A percentile compares a stretch with the other conserved stretches of the same genome.
Evolutionary conservation across 768 basidiomycete species (phyloP).

Genomic region (Hygrophorus pudorinus): DNA sequence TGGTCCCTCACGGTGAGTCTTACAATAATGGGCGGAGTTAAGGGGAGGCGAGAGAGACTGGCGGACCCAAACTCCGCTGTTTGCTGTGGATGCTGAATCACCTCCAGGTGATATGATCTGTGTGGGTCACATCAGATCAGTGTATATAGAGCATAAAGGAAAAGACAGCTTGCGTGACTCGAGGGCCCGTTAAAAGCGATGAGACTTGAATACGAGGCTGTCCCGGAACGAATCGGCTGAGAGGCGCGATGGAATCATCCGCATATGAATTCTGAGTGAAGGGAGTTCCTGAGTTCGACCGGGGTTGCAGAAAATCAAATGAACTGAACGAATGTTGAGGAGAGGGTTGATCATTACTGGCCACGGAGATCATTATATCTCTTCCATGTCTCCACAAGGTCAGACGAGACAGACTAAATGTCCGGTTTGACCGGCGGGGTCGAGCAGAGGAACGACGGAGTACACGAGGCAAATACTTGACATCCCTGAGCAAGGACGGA

Average conservation of each 20-base stretch:
- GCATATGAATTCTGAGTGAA: constrained; percentile 32
- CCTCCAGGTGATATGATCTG: constrained; percentile 71
- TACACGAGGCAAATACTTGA: constrained; percentile 1
- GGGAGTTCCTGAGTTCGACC: constrained; percentile 30
- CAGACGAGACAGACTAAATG: not conserved
- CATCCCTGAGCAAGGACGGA: not conserved
- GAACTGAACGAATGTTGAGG: constrained; percentile 35
- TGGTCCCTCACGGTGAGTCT: constrained; percentile 68
- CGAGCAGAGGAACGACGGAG: not conserved
- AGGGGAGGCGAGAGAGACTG: constrained; percentile 67
- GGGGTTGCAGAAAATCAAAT: constrained; percentile 26
- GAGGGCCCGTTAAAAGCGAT: constrained; percentile 45
- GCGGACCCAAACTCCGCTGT: constrained; percentile 76
- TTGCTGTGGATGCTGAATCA: constrained; percentile 75
- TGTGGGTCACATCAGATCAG: not conserved
- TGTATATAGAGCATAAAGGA: not conserved
- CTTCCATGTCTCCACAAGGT: not conserved
- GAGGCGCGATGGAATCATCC: constrained; percentile 21
- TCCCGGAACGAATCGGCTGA: constrained; percentile 25
- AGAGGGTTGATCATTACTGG: constrained; percentile 39
- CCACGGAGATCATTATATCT: constrained; percentile 1
- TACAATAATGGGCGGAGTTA: constrained; percentile 78
- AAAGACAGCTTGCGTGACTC: constrained; percentile 35
- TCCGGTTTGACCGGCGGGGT: not conserved
- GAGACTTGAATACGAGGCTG: constrained; percentile 49